Evolutionary conservation across 2,329 filamentous ascomycete genomes (phyloP), one percentile per base, ranked within the genome.

Genomic region (Sporothrix humicola): DNA sequence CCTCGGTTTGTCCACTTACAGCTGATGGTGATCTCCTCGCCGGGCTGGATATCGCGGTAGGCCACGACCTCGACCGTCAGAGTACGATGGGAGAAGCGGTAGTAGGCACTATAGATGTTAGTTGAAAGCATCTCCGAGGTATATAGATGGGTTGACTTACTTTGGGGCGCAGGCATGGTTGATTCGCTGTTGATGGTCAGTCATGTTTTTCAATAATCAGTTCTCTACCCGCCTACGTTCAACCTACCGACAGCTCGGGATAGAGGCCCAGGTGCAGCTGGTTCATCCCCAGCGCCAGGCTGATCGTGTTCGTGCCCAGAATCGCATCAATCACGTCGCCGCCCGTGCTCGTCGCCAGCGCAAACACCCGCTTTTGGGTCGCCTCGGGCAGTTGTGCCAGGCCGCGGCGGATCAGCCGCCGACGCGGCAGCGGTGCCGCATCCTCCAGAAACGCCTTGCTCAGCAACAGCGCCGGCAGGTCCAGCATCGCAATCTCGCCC

Each of bases 81-180:
- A 0, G 79, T 80, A 8, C 76, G 77, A 8, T 76, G 76, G 2
- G 79, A 81, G 74, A 81, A 81, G 2, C 79, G 78, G 58, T 78
- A 80, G 31, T 79, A 81, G 26, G 80, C 78, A 71, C 81, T 82
- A 63, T 17, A 23, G 20, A 1, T 10, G 48, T 31, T 12, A 71
- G 73, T 37, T 7, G 26, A 37, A 48, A 13, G 3, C 46, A 48
- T 48, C 15, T 48, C 15, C 12, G 46, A 17, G 46, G 46, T 17
- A 48, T 48, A 48, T 48, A 15, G 15, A 1, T 15, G 13, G 3
- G 3, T 13, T 42, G 3, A 75, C 79, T 68, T 72, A 82, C 81
- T 82, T 83, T 50, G 81, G 80, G 71, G 77, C 78, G 65, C 81
- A 83, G 0, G 78, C 81, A 52, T 83, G 81, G 72, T 83, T 83